Conservation (phyloP, 768 basidiomycete species). For the Leccinum boreale region DNA sequence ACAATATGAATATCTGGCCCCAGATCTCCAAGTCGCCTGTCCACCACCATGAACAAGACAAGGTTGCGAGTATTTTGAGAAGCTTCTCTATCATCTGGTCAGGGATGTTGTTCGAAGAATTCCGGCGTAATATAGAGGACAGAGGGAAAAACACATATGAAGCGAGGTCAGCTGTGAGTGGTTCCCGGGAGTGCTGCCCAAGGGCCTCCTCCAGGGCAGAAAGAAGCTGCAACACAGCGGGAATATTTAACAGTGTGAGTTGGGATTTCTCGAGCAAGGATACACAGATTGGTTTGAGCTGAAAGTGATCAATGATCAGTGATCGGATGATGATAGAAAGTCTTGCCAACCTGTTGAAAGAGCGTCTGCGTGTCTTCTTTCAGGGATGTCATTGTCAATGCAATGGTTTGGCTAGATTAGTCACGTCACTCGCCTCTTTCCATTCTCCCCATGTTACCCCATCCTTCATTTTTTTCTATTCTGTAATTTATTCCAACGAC, state of each 20-base stretch:
- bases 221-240: slow-evolving; percentile 49
- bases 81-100: slow-evolving; percentile 78
- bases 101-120: slow-evolving; percentile 63
- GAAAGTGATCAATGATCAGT: slow-evolving; percentile 1
- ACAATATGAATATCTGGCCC: slow-evolving; percentile 85
- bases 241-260: slow-evolving; percentile 53
- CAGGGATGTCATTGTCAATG: slow-evolving; percentile 10
- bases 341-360: slow-evolving; percentile 37
- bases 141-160: slow-evolving; percentile 88
- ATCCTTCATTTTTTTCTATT: background rate
- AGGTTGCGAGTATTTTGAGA: slow-evolving; percentile 50
- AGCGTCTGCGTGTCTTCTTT: slow-evolving; percentile 26
- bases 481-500: background rate
- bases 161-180: slow-evolving; percentile 58
- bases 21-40: slow-evolving; percentile 65
- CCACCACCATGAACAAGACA: slow-evolving; percentile 87
- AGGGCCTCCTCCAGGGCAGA: slow-evolving; percentile 50
- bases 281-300: slow-evolving; percentile 75
- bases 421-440: background rate
- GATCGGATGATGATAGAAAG: background rate
- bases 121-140: slow-evolving; percentile 78
- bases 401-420: background rate
- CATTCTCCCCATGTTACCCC: slow-evolving; percentile 1
- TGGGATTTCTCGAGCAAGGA: slow-evolving; percentile 71
- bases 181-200: slow-evolving; percentile 35